Base-by-base conservation (phyloP, 768 basidiomycete genomes). In the Tulasnella sp. region DNA sequence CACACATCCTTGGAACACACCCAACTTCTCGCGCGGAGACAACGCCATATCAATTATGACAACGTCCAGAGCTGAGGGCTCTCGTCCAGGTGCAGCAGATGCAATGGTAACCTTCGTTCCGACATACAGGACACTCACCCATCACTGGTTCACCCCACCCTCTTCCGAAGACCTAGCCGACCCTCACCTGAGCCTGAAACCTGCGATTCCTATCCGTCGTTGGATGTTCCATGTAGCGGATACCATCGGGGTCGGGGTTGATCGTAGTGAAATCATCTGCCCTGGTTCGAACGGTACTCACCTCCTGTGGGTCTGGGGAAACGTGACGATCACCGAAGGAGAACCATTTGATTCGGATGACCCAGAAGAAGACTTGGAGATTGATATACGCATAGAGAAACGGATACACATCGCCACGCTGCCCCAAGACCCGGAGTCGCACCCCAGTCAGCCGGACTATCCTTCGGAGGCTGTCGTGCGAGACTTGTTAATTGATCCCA, bases 1-100 rank as follows among this genome's bases (percentile, higher is more conserved):
- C 38, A 69, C 67, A 19, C 75, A 76, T 70, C 75, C 75, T 29
- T 76, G 75, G 75, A 76, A 76, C 22, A 76, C 75, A 15, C 75
- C 75, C 34, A 76, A 39, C 42, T 49, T 73, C 36, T 38, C 52
- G 14, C 40, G 42, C 19, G 58, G 58, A 34, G 69, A 70, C 40
- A 70, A 39, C 37, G 69, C 37, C 22, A 36, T 70, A 29, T 70
- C 69, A n/a, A 70, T 70, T 3, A 31, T 70, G 37, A 38, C 69
- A 34, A 70, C 69, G 34, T 70, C 69, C 11, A 34, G 69, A 15
- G 69, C 69, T 7, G 22, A 70, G n/a, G 69, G 69, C 22, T 15
- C 69, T 19, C 69, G 69, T n/a, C 69, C 69, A n/a, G 69, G 69
- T 22, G 72, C 37, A 29, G n/a, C 42, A 36, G 72, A 73, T 22